phyloP scores from a whole-genome alignment of 305 asterid species.

The Fraxinus dipetala region DNA sequence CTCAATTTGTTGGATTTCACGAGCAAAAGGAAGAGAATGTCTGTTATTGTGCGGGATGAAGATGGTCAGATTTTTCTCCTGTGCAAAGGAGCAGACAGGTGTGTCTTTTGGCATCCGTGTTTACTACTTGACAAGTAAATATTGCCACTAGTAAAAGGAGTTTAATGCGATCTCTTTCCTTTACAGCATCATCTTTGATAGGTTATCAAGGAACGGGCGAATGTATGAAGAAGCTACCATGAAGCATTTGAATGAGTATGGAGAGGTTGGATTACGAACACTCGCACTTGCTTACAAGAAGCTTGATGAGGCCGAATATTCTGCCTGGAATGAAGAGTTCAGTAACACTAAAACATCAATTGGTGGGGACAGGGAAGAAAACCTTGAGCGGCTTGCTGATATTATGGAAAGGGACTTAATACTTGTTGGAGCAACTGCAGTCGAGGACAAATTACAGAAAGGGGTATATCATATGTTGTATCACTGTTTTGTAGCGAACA shows the following conservation, averaged over 20 bases:
- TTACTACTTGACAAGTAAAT: not conserved
- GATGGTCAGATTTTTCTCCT: constrained; percentile 71
- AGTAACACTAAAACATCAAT: constrained; percentile 58
- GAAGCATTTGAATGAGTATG: constrained; percentile 70
- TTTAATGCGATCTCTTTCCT: constrained; percentile 22
- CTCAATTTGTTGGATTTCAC: constrained; percentile 83
- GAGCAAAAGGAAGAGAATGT: constrained; percentile 95
- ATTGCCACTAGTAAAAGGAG: not conserved
- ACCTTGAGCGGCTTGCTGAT: constrained; percentile 71
- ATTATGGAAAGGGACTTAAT: constrained; percentile 71
- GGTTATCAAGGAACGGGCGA: constrained; percentile 58
- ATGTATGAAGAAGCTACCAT: constrained; percentile 58
- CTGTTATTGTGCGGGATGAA: constrained; percentile 77
- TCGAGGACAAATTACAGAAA: constrained; percentile 85
- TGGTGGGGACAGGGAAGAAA: constrained; percentile 62
- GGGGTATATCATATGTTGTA: constrained; percentile 53
- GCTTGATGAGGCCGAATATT: constrained; percentile 60
- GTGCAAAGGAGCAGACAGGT: constrained; percentile 99
- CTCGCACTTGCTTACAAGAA: constrained; percentile 78
- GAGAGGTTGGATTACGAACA: constrained; percentile 82
- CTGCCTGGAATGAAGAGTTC: constrained; percentile 74
- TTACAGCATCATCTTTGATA: constrained; percentile 75
- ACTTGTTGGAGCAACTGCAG: constrained; percentile 91
- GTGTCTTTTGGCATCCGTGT: constrained; percentile 6
- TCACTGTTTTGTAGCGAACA: not conserved